These are phyloP conservation scores for Yamadazyma kitorensis DNA, from an alignment of 805 yeast genomes.

Conservation along the genomic window DNA sequence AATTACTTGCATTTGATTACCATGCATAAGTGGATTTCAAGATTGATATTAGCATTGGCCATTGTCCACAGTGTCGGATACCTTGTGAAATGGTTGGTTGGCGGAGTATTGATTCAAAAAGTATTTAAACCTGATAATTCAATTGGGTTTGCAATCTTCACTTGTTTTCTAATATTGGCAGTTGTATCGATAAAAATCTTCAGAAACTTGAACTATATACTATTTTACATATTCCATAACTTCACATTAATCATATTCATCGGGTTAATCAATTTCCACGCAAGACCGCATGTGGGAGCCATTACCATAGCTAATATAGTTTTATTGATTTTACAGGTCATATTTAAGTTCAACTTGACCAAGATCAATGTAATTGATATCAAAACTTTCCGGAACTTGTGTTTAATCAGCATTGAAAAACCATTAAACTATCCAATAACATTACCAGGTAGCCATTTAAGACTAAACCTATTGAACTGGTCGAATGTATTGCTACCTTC, in stretches of 20 bases:
- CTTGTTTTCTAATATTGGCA: conserved; percentile 33
- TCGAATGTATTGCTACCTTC: conserved; percentile 7
- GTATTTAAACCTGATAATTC: conserved; percentile 41
- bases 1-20: conserved; percentile 51
- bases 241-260: conserved; percentile 46
- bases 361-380: conserved; percentile 3
- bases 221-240: conserved; percentile 59
- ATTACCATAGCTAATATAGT: conserved; percentile 15
- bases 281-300: conserved; percentile 60
- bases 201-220: conserved; percentile 47
- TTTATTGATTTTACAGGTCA: conserved; percentile 35
- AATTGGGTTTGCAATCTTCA: conserved; percentile 49
- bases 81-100: conserved; percentile 44
- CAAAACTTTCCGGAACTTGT: conserved; percentile 4
- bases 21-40: conserved; percentile 71
- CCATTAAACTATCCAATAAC: conserved; percentile 10
- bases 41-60: conserved; percentile 48
- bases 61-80: conserved; percentile 54
- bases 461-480: conserved; percentile 2
- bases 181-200: conserved; percentile 47
- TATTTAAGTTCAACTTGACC: conserved; percentile 23
- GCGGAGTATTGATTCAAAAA: conserved; percentile 30
- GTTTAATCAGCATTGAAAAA: conserved; percentile 5
- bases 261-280: conserved; percentile 52
- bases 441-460: conserved; percentile 12